Conservation (phyloP, 2,329 filamentous ascomycete species). For the Periconia digitata region DNA sequence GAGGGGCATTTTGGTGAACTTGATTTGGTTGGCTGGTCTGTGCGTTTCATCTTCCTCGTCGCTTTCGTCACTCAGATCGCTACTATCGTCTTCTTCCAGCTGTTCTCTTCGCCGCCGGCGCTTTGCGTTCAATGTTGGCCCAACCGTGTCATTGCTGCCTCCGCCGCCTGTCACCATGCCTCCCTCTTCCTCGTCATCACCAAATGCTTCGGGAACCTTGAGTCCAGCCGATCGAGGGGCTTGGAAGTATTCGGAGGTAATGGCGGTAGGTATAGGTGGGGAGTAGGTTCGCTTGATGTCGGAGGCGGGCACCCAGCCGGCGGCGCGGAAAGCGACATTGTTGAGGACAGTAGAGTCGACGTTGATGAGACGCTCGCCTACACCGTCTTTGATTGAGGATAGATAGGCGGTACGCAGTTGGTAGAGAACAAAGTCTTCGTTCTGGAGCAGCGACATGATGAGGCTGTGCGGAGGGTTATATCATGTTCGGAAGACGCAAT, state of each 20-base stretch:
- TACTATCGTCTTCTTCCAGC: conserved; percentile 83
- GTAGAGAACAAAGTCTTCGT: conserved; percentile 70
- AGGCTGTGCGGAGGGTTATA: conserved; percentile 4
- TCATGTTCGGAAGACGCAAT: conserved; percentile 19
- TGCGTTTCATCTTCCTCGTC: conserved; percentile 66
- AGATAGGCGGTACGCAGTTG: conserved; percentile 80
- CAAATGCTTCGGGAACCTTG: conserved; percentile 56
- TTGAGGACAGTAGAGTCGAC: conserved; percentile 79
- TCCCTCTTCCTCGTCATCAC: conserved; percentile 71
- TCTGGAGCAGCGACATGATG: conserved; percentile 48
- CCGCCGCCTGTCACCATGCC: conserved; percentile 69
- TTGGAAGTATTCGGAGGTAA: conserved; percentile 84
- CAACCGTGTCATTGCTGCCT: conserved; percentile 66
- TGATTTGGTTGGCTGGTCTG: conserved; percentile 81
- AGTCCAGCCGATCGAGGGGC: conserved; percentile 62
- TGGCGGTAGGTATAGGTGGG: conserved; percentile 79
- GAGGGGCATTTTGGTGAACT: conserved; percentile 94
- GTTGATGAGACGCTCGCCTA: conserved; percentile 80
- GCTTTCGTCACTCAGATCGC: conserved; percentile 80
- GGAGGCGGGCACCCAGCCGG: conserved; percentile 73
- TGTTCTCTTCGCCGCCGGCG: conserved; percentile 71
- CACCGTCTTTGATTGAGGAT: conserved; percentile 77
- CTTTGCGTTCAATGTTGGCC: conserved; percentile 63
- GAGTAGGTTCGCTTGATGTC: conserved; percentile 83
- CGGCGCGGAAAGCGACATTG: conserved; percentile 77